Percentiles rank a stretch among this genome's conserved stretches.
Conservation (phyloP, 2,329 filamentous ascomycete genomes). For the Byssoonygena ceratinophila region DNA sequence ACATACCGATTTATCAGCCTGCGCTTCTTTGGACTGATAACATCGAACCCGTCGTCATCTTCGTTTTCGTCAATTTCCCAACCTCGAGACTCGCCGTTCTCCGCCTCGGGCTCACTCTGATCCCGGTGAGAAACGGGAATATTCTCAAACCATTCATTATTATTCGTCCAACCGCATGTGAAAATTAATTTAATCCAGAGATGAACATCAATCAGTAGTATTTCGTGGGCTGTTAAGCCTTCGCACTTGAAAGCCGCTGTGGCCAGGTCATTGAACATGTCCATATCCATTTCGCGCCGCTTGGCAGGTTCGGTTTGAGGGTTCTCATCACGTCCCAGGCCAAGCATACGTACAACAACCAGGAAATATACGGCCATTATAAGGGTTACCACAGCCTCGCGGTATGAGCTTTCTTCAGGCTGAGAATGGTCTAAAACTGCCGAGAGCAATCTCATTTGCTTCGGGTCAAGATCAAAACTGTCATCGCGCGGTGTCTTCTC, state of each 20-base stretch:
- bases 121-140: conserved; percentile 27
- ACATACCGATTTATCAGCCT: conserved; percentile 18
- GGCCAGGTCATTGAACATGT: conserved; percentile 28
- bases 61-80: conserved; percentile 15
- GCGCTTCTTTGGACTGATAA: conserved; percentile 22
- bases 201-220: conserved; percentile 45
- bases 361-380: conserved; percentile 38
- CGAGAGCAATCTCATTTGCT: conserved; percentile 30
- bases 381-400: conserved; percentile 31
- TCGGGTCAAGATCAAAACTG: conserved; percentile 37
- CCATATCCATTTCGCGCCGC: background rate
- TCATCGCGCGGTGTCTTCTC: conserved; percentile 37
- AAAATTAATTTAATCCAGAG: conserved; percentile 50
- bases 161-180: conserved; percentile 43
- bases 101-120: conserved; percentile 6
- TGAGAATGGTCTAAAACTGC: conserved; percentile 34
- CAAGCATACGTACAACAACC: conserved; percentile 31
- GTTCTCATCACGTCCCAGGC: background rate
- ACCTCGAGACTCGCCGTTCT: background rate
- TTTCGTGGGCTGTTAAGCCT: conserved; percentile 24
- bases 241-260: conserved; percentile 30
- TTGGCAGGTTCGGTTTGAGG: background rate
- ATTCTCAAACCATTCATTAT: conserved; percentile 57
- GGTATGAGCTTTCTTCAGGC: conserved; percentile 37
- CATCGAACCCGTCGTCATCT: conserved; percentile 19